These are phyloP conservation scores for Aechmea fasciata DNA, from an alignment of 176 grass and related monocot genomes.

Conservation along the genomic window DNA sequence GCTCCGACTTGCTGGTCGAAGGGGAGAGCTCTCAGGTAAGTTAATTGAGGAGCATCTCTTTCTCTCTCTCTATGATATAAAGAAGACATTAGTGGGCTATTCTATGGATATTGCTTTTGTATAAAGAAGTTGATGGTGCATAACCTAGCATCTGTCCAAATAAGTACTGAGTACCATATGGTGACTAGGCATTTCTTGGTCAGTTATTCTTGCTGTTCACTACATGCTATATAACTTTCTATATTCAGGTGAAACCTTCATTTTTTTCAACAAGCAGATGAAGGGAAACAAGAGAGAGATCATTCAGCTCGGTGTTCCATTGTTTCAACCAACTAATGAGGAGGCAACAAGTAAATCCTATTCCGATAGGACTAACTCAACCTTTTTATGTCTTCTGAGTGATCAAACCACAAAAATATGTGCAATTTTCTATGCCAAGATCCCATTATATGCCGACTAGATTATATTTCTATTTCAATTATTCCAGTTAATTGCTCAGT, in stretches of 20 bases:
- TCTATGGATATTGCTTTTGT: too few relatives aligned
- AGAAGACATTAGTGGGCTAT: too few relatives aligned
- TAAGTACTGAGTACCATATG: background rate
- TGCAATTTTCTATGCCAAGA: background rate
- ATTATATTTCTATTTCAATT: background rate
- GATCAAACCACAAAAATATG: background rate
- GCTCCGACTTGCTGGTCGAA: conserved; percentile 85
- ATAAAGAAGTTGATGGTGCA: too few relatives aligned
- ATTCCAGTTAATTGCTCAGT: background rate
- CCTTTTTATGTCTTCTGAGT: background rate
- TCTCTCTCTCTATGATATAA: background rate
- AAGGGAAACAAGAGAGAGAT: conserved; percentile 99
- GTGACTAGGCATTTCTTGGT: background rate
- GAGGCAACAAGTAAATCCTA: conserved; percentile 69
- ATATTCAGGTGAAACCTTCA: conserved; percentile 83
- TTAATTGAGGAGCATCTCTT: conserved; percentile 14
- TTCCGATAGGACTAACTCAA: background rate
- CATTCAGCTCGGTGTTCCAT: conserved; percentile 79
- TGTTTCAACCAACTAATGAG: conserved; percentile 91
- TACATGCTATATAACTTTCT: background rate
- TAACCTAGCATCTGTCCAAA: background rate
- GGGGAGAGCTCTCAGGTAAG: conserved; percentile 92
- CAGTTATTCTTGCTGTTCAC: background rate
- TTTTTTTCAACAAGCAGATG: conserved; percentile 97
- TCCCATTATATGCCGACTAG: background rate